These are phyloP conservation scores for Leersia perrieri DNA, from an alignment of 176 grass and related monocot genomes.

Conservation along the genomic window DNA sequence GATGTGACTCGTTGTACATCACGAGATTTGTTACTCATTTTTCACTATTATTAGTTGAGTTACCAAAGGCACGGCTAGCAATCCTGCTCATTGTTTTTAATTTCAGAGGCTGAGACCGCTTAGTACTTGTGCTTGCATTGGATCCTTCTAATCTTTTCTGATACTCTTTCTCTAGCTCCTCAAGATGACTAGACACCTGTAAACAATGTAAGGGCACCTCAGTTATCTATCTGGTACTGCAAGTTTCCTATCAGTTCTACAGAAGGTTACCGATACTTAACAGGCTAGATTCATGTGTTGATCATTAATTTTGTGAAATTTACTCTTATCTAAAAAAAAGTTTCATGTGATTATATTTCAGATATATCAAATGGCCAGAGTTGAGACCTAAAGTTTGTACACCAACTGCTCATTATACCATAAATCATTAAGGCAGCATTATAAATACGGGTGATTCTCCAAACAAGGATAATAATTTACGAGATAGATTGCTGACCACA, in stretches of 20 bases:
- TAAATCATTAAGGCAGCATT: background rate
- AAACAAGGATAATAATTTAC: background rate
- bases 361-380: background rate
- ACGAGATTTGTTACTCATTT: conserved; percentile 12
- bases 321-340: no score
- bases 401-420: background rate
- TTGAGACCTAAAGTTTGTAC: background rate
- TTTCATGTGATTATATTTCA: background rate
- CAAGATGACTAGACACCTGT: conserved; percentile 67
- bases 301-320: no score
- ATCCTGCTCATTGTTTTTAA: conserved; percentile 54
- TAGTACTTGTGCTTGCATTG: conserved; percentile 45
- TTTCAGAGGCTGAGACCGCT: conserved; percentile 44
- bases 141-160: conserved; percentile 39
- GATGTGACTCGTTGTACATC: background rate
- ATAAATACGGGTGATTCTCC: background rate
- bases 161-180: conserved; percentile 69
- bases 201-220: background rate
- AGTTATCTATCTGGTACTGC: background rate
- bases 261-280: background rate
- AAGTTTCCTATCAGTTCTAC: background rate
- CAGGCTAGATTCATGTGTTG: background rate
- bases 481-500: background rate
- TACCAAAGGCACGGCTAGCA: conserved; percentile 39
- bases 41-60: conserved; percentile 18